Conservation (phyloP, 176 grass and related monocot species). For the Thalia dealbata region DNA sequence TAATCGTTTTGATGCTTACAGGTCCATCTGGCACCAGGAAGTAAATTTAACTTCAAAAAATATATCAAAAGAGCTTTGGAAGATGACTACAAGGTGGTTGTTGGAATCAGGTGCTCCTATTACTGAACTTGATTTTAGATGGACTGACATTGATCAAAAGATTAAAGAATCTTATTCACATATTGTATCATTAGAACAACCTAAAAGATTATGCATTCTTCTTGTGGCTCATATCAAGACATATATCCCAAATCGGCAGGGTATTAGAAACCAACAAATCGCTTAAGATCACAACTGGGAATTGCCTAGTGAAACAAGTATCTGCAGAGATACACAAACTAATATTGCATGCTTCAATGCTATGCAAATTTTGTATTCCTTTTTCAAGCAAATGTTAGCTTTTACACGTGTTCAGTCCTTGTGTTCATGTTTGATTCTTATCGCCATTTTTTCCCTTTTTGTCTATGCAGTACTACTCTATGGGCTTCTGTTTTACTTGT, state of each 20-base stretch:
- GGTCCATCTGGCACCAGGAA: slow-evolving; percentile 70
- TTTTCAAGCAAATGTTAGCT: too few species aligned
- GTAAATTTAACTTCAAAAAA: slow-evolving; percentile 71
- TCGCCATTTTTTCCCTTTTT: neutral
- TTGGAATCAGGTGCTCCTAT: slow-evolving; percentile 57
- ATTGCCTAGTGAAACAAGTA: neutral
- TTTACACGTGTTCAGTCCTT: too few species aligned
- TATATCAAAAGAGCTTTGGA: slow-evolving; percentile 78
- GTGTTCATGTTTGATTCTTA: too few species aligned
- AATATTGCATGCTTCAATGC: neutral
- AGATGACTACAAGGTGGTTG: slow-evolving; percentile 91
- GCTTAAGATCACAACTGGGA: too few species aligned
- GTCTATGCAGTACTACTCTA: slow-evolving; percentile 46
- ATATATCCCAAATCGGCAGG: too few species aligned
- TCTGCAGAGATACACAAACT: too few species aligned
- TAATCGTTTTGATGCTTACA: slow-evolving; percentile 12
- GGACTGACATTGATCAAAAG: too few species aligned
- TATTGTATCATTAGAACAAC: too few species aligned
- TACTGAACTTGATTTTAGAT: neutral
- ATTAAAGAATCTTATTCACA: neutral
- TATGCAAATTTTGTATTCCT: too few species aligned
- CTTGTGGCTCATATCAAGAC: too few species aligned
- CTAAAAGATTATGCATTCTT: too few species aligned
- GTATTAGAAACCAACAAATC: too few species aligned
- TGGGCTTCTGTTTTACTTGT: slow-evolving; percentile 66